A percentile compares a stretch with the other conserved stretches of the same genome.
These are phyloP conservation scores for Pancytospora philotis DNA, from an alignment of 371 early-diverging fungal species.

Conservation along the genomic window DNA sequence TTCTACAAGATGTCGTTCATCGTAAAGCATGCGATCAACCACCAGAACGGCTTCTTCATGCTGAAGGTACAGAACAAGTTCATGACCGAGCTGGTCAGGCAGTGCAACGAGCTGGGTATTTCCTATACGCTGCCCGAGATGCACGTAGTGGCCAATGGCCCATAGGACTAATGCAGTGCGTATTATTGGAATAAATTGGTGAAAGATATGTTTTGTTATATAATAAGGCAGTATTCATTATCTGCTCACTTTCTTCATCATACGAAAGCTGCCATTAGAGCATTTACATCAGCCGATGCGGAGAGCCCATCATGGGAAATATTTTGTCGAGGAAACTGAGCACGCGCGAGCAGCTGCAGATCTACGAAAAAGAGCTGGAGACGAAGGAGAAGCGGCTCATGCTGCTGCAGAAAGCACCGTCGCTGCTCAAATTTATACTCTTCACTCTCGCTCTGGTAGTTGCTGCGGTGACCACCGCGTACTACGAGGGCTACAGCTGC, in stretches of 20 bases:
- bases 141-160: too few relatives aligned
- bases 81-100: conserved; percentile 27
- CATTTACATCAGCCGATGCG: too few relatives aligned
- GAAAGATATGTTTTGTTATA: too few relatives aligned
- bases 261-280: too few relatives aligned
- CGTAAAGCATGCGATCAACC: conserved; percentile 57
- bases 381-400: not conserved
- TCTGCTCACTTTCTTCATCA: too few relatives aligned
- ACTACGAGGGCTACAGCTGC: not conserved
- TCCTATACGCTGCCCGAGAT: not conserved
- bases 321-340: not conserved
- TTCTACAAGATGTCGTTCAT: conserved; percentile 34
- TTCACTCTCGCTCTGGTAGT: not conserved
- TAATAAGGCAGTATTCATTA: too few relatives aligned
- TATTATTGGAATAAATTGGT: too few relatives aligned
- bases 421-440: not conserved
- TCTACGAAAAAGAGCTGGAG: not conserved
- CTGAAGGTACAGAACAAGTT: conserved; percentile 57
- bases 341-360: not conserved
- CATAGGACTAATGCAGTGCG: too few relatives aligned
- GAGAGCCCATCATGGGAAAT: conserved; percentile 4
- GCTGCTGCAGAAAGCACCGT: not conserved
- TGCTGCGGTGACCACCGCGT: not conserved
- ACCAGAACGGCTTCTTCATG: conserved; percentile 59
- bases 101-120: conserved; percentile 2